Conservation (phyloP, 257 asterid genomes). For the Cinchona pubescens region DNA sequence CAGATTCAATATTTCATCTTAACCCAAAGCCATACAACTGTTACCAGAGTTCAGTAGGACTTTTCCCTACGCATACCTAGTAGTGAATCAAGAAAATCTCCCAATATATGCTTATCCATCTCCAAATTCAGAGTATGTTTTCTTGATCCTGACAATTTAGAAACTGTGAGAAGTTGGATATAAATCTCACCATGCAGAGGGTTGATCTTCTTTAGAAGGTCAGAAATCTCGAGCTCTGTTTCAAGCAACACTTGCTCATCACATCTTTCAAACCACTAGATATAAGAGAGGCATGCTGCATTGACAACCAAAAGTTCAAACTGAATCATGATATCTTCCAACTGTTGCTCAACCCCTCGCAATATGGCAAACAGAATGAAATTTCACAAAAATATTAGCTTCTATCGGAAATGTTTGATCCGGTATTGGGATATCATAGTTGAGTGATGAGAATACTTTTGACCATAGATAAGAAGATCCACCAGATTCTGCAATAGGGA, state of each 20-base stretch:
- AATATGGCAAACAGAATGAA: background rate
- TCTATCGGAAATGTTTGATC: no score
- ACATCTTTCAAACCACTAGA: background rate
- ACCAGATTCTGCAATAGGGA: background rate
- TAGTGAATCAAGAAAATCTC: conserved; percentile 4
- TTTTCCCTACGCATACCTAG: background rate
- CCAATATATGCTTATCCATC: background rate
- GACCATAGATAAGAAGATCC: no score
- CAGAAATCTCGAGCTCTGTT: background rate
- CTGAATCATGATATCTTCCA: conserved; percentile 5
- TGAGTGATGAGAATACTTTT: no score
- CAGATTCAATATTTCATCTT: background rate
- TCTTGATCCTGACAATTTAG: background rate
- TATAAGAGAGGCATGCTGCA: background rate
- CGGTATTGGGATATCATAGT: no score
- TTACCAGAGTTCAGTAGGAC: background rate
- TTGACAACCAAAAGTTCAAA: background rate
- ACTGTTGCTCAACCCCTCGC: background rate
- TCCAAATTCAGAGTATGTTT: background rate
- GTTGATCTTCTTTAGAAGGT: conserved; percentile 5
- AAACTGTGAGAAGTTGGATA: background rate
- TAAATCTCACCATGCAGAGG: conserved; percentile 6
- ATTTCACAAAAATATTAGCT: conserved; percentile 8
- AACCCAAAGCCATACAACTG: no score
- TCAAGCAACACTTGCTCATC: no score